These are phyloP conservation scores for Mycothermus thermophilus DNA, from an alignment of 495 filamentous ascomycete species.

Conservation along the genomic window DNA sequence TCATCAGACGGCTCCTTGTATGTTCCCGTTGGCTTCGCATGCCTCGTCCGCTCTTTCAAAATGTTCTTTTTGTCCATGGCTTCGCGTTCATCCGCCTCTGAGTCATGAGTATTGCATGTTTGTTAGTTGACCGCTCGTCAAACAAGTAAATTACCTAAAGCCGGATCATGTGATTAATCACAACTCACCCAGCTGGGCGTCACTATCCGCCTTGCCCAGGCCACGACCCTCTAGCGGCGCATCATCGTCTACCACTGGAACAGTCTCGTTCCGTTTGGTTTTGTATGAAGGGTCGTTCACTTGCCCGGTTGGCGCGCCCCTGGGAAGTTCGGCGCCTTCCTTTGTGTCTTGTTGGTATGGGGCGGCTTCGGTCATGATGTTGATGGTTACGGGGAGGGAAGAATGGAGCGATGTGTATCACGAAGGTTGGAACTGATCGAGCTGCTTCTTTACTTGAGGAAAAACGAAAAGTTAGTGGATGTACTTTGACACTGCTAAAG, in stretches of 20 bases:
- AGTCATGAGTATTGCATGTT: background rate
- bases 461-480: background rate
- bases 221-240: slow-evolving; percentile 35
- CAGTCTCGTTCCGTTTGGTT: slow-evolving; percentile 23
- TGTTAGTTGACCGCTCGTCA: background rate
- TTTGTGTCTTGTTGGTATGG: slow-evolving; percentile 13
- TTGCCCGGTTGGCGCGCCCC: slow-evolving; percentile 9
- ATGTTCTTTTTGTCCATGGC: slow-evolving; percentile 41
- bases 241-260: slow-evolving; percentile 41
- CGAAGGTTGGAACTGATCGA: background rate
- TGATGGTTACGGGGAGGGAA: background rate
- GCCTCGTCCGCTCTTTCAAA: slow-evolving; percentile 32
- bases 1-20: slow-evolving; percentile 43
- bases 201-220: slow-evolving; percentile 30
- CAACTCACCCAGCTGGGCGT: slow-evolving; percentile 36
- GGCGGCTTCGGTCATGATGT: slow-evolving; percentile 16
- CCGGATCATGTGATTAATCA: background rate
- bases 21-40: slow-evolving; percentile 31
- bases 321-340: slow-evolving; percentile 8
- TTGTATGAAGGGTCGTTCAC: slow-evolving; percentile 22
- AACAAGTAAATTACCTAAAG: background rate
- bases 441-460: background rate
- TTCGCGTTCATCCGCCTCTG: slow-evolving; percentile 39
- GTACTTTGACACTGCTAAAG: background rate
- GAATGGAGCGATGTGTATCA: background rate